Evolutionary conservation across 169 alveolate genomes (phyloP).

Genomic region (Plasmodium adleri): DNA sequence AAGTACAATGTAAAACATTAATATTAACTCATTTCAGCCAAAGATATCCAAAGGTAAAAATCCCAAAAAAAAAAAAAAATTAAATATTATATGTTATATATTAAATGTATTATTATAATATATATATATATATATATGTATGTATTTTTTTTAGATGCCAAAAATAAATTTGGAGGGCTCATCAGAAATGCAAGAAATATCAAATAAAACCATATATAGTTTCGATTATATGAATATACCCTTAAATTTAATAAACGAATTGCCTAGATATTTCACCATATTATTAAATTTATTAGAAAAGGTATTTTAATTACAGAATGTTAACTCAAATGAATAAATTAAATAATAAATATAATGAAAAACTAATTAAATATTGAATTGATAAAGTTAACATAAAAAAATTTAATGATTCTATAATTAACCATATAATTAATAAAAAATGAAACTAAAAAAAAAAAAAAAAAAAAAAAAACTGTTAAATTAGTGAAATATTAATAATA

Average conservation of each 20-base stretch:
- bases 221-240: slow-evolving; percentile 75
- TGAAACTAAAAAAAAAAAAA: slow-evolving; percentile 3
- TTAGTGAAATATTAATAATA: too few relatives aligned
- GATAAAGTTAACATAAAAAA: background rate
- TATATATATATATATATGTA: slow-evolving; percentile 4
- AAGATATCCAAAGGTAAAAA: slow-evolving; percentile 88
- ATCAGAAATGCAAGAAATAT: slow-evolving; percentile 29
- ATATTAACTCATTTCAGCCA: slow-evolving; percentile 94
- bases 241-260: slow-evolving; percentile 47
- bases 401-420: background rate
- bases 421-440: slow-evolving; percentile 17
- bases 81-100: background rate
- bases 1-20: slow-evolving; percentile 80
- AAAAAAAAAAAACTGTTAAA: slow-evolving; percentile 3
- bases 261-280: slow-evolving; percentile 55
- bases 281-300: slow-evolving; percentile 75
- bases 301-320: slow-evolving; percentile 36
- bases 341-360: slow-evolving; percentile 15
- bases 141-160: slow-evolving; percentile 45
- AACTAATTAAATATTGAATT: slow-evolving; percentile 3
- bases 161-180: slow-evolving; percentile 46
- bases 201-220: slow-evolving; percentile 70
- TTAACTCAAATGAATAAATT: too few relatives aligned
- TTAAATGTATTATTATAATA: slow-evolving; percentile 1
- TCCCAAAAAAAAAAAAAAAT: slow-evolving; percentile 7